phyloP scores from a whole-genome alignment of 192 early-diverging fungal species.

The Gigaspora rosea region DNA sequence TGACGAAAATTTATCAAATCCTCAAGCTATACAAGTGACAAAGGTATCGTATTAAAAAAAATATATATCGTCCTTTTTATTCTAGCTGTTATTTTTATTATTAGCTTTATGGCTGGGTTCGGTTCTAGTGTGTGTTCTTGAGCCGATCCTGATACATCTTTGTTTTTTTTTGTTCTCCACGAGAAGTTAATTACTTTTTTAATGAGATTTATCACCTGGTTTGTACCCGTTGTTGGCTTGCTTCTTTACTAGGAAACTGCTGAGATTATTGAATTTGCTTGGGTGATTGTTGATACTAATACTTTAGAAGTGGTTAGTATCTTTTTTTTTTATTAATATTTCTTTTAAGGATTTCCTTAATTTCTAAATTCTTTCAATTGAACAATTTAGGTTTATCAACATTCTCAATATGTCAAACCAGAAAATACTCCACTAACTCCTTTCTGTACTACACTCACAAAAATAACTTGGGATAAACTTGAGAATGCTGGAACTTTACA shows the following conservation, averaged over 20 bases:
- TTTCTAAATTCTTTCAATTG: neutral
- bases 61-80: neutral
- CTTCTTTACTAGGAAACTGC: conserved; percentile 51
- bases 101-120: conserved; percentile 24
- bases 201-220: conserved; percentile 32
- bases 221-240: conserved; percentile 27
- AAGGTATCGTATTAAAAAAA: conserved; percentile 39
- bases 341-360: too few relatives aligned
- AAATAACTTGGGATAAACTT: conserved; percentile 58
- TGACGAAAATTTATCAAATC: conserved; percentile 66
- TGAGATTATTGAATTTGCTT: conserved; percentile 62
- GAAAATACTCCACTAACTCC: conserved; percentile 53
- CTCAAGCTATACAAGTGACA: conserved; percentile 55
- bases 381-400: conserved; percentile 40
- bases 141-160: conserved; percentile 26
- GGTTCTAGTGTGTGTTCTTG: conserved; percentile 28
- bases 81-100: neutral
- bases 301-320: conserved; percentile 43
- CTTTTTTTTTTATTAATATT: neutral
- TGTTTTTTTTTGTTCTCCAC: conserved; percentile 24
- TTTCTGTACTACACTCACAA: conserved; percentile 62
- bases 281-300: conserved; percentile 49
- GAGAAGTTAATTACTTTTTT: conserved; percentile 20
- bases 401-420: conserved; percentile 52
- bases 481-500: conserved; percentile 54